These are phyloP conservation scores for Penicillium capsulatum DNA, from an alignment of 2,329 filamentous ascomycete genomes.

Conservation along the genomic window DNA sequence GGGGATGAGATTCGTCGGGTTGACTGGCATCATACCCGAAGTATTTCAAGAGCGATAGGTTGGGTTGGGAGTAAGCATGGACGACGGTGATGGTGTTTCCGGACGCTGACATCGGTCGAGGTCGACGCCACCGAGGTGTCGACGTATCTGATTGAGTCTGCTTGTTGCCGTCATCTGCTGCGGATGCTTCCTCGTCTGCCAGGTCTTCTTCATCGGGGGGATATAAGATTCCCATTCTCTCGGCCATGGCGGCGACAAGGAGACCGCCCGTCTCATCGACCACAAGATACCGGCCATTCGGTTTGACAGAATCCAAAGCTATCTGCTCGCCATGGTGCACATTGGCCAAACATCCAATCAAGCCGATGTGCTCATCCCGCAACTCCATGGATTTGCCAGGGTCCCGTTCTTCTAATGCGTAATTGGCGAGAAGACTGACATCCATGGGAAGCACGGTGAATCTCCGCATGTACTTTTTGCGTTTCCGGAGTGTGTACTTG, in stretches of 20 bases:
- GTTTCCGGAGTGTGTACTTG: constrained; percentile 93
- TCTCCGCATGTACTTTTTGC: constrained; percentile 84
- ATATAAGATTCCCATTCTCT: constrained; percentile 80
- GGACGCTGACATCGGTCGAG: constrained; percentile 41
- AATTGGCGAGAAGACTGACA: constrained; percentile 68
- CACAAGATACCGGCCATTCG: constrained; percentile 68
- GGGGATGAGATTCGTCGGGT: constrained; percentile 65
- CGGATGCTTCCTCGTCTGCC: constrained; percentile 14
- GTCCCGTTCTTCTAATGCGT: constrained; percentile 76
- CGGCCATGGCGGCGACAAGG: constrained; percentile 76
- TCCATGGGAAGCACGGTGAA: constrained; percentile 85
- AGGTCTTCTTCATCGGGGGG: constrained; percentile 32
- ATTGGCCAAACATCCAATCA: constrained; percentile 86
- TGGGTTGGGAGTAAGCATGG: constrained; percentile 71
- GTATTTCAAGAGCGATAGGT: constrained; percentile 81
- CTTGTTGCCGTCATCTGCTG: constrained; percentile 1
- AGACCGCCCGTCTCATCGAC: constrained; percentile 85
- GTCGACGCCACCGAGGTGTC: constrained; percentile 27
- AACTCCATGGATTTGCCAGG: constrained; percentile 77
- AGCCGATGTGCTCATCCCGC: constrained; percentile 73
- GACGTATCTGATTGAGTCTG: constrained; percentile 8
- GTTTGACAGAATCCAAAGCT: constrained; percentile 24
- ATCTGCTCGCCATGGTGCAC: constrained; percentile 65
- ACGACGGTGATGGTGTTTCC: constrained; percentile 57
- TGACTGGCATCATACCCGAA: constrained; percentile 75